Conservation (phyloP, 2,329 filamentous ascomycete genomes). For the Zymoseptoria tritici region DNA sequence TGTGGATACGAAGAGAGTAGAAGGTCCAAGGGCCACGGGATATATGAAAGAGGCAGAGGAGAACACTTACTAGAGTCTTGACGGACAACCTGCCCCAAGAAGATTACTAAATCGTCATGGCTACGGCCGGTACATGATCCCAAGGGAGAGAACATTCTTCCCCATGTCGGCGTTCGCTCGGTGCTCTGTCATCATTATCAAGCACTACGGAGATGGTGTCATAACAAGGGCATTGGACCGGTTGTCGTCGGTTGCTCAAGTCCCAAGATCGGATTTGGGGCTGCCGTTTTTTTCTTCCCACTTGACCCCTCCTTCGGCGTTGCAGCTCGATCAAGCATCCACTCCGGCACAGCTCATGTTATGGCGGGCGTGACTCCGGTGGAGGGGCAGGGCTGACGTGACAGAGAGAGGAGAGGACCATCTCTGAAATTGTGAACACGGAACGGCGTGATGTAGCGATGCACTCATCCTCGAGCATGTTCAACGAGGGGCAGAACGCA, state of each 20-base stretch:
- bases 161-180: not conserved
- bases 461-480: too few species aligned
- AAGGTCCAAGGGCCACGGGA: not conserved
- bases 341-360: not conserved
- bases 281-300: not conserved
- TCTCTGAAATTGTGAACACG: not conserved
- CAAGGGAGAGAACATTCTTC: not conserved
- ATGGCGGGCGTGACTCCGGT: not conserved
- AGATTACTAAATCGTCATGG: not conserved
- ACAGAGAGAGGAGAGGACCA: too few species aligned
- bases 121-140: not conserved
- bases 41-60: not conserved
- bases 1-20: not conserved
- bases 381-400: not conserved
- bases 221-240: not conserved
- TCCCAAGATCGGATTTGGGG: not conserved
- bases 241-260: not conserved
- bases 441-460: too few species aligned
- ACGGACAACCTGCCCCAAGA: not conserved
- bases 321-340: not conserved
- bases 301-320: not conserved
- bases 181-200: not conserved
- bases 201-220: not conserved
- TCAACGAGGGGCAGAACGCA: too few species aligned
- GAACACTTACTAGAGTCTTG: not conserved